Base-by-base conservation (phyloP, 371 early-diverging fungal species). In the Lichtheimia ornata region DNA sequence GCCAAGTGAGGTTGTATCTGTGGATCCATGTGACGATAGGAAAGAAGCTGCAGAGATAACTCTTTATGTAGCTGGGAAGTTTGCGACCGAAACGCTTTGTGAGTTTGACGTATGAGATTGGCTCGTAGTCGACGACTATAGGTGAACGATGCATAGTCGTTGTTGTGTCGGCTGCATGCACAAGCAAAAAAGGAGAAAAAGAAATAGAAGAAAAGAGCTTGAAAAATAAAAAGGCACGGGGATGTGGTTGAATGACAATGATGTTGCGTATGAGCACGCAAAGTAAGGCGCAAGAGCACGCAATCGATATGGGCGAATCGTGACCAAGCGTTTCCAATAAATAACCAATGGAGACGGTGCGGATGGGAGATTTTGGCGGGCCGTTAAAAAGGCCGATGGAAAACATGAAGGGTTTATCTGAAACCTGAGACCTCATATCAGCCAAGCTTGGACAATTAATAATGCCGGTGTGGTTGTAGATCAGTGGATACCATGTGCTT, bases 21-120 rank as follows among this genome's bases (percentile, higher is more conserved):
- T 77, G 79, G 1, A 92, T 75, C 93, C 92, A 94, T 1, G 68
- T 45, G 17, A 77, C 50, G 35, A 92, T 79, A 11, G 93, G 93
- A 61, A 92, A 84, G 15, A 84, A 65, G 20, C 72, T 56, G 28
- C 60, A 44, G 2, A 75, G 22, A 22, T 75, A 80, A 4, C 66
- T 47, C 27, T 70, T 63, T 6, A 61, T 62, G 49, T 70, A 65
- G 5, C 59, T 49, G 5, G 76, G 77, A 40, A 76, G 40, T 25
- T 69, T 42, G 20, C 58, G 59, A 12, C 59, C 44, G 50, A 61
- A 65, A 13, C 63, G 62, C 18, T 58, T 58, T 11, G 60, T 62
- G 22, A 67, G 59, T 25, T 61, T 50, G 43, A 54, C 20, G 30
- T 71, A 67, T 11, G 65, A 67, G 18, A 58, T 58, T 20, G 62